Percentiles rank a stretch among this genome's conserved stretches.
Conservation (phyloP, 2,329 filamentous ascomycete genomes). For the Cordyceps fumosorosea region DNA sequence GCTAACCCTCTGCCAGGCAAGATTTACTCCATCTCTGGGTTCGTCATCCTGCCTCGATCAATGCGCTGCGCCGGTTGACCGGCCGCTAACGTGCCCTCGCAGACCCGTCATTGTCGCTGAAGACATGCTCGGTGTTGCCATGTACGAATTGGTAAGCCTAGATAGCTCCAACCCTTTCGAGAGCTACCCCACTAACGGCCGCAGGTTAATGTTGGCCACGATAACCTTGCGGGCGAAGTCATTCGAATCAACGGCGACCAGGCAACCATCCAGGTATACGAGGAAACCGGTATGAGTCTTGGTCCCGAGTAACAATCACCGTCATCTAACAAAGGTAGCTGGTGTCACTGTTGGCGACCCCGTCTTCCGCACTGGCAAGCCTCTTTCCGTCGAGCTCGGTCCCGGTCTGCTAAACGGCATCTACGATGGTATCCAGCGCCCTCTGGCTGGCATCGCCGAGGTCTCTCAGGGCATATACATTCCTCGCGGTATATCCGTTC, state of each 20-base stretch:
- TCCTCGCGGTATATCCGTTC: slow-evolving; percentile 82
- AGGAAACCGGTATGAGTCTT: slow-evolving; percentile 74
- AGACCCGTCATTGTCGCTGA: slow-evolving; percentile 94
- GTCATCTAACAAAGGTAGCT: slow-evolving; percentile 43
- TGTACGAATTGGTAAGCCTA: slow-evolving; percentile 87
- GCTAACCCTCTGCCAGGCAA: slow-evolving; percentile 37
- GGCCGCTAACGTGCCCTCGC: slow-evolving; percentile 25
- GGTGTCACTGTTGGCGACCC: slow-evolving; percentile 95
- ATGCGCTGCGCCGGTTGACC: slow-evolving; percentile 3
- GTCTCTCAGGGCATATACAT: slow-evolving; percentile 90
- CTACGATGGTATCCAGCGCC: slow-evolving; percentile 98
- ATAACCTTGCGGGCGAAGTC: slow-evolving; percentile 90
- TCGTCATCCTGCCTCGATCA: slow-evolving; percentile 25
- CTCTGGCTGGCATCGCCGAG: slow-evolving; percentile 76
- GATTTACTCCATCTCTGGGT: slow-evolving; percentile 59
- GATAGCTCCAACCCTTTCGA: background rate
- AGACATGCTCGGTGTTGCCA: slow-evolving; percentile 97
- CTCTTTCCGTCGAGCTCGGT: slow-evolving; percentile 92
- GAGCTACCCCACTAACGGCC: slow-evolving; percentile 9
- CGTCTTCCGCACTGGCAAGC: slow-evolving; percentile 84
- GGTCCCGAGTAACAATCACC: background rate
- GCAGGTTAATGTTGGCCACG: slow-evolving; percentile 85
- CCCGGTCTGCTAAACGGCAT: slow-evolving; percentile 98
- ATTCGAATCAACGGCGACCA: slow-evolving; percentile 96
- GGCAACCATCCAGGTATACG: slow-evolving; percentile 97